These are phyloP conservation scores for Isabelozyma gotoi DNA, from an alignment of 805 yeast genomes.

Conservation along the genomic window DNA sequence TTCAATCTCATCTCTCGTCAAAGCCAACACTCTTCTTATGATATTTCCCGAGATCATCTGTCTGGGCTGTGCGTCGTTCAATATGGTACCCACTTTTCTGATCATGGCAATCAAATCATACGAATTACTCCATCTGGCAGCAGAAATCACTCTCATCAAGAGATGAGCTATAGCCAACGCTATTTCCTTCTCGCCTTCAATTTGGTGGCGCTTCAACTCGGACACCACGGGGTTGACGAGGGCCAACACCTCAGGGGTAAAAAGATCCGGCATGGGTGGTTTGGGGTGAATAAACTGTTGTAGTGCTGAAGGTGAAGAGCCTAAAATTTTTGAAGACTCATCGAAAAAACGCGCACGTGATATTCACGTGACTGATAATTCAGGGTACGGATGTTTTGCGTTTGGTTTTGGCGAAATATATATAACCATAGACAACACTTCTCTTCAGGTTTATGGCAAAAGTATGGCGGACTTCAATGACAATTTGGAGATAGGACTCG, in stretches of 20 bases:
- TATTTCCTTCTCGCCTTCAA: conserved; percentile 74
- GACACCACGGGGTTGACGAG: conserved; percentile 39
- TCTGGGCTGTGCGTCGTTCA: conserved; percentile 82
- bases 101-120: conserved; percentile 71
- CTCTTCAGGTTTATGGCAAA: neutral
- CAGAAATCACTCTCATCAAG: conserved; percentile 83
- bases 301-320: neutral
- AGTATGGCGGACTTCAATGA: conserved; percentile 17
- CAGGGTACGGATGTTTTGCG: too few relatives aligned
- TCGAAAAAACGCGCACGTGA: too few relatives aligned
- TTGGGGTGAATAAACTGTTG: neutral
- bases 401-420: too few relatives aligned
- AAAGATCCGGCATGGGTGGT: neutral
- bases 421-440: too few relatives aligned
- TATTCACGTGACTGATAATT: too few relatives aligned
- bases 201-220: conserved; percentile 79
- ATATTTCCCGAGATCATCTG: conserved; percentile 90
- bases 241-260: conserved; percentile 32
- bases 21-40: conserved; percentile 81
- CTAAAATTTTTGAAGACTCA: neutral
- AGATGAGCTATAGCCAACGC: conserved; percentile 88
- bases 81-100: conserved; percentile 66
- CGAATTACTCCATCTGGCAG: conserved; percentile 81
- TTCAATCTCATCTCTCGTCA: conserved; percentile 83
- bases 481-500: conserved; percentile 21